Percentiles rank a stretch among this genome's conserved stretches.
Evolutionary conservation across 352 stramenopile genomes (phyloP).

Genomic region (Blastocystis sp.): DNA sequence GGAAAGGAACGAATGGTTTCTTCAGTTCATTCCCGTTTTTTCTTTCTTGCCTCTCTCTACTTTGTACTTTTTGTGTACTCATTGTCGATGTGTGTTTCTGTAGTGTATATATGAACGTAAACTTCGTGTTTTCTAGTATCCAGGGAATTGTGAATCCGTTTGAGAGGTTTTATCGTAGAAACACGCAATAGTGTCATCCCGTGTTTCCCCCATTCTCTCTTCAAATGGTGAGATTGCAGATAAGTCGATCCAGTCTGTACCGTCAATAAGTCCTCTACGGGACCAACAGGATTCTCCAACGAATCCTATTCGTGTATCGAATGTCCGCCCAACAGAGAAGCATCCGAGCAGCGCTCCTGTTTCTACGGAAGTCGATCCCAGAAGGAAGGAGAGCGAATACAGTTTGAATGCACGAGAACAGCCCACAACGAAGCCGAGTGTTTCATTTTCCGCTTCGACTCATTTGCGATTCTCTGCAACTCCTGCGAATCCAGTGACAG

Average conservation of each 20-base stretch:
- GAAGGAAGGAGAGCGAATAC: too few relatives aligned
- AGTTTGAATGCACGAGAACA: too few relatives aligned
- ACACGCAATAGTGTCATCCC: neutral
- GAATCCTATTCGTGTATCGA: too few relatives aligned
- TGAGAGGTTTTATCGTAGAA: neutral
- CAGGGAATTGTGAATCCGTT: neutral
- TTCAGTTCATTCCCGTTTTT: neutral
- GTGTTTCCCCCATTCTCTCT: neutral
- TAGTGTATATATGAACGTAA: slow-evolving; percentile 8
- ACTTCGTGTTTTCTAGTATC: slow-evolving; percentile 8
- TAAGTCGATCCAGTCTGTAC: neutral
- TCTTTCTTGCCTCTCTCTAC: neutral
- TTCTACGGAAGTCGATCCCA: too few relatives aligned
- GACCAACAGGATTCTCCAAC: too few relatives aligned
- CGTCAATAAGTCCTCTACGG: neutral
- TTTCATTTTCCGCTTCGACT: too few relatives aligned
- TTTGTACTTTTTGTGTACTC: neutral
- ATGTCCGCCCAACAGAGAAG: too few relatives aligned
- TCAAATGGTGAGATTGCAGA: too few relatives aligned
- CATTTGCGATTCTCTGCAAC: too few relatives aligned
- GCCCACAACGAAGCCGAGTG: too few relatives aligned
- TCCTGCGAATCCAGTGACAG: too few relatives aligned
- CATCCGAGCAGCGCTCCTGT: too few relatives aligned
- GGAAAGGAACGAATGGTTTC: neutral
- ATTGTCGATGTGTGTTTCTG: neutral